Conservation (phyloP, 768 basidiomycete genomes). For the Lactarius akahatsu region DNA sequence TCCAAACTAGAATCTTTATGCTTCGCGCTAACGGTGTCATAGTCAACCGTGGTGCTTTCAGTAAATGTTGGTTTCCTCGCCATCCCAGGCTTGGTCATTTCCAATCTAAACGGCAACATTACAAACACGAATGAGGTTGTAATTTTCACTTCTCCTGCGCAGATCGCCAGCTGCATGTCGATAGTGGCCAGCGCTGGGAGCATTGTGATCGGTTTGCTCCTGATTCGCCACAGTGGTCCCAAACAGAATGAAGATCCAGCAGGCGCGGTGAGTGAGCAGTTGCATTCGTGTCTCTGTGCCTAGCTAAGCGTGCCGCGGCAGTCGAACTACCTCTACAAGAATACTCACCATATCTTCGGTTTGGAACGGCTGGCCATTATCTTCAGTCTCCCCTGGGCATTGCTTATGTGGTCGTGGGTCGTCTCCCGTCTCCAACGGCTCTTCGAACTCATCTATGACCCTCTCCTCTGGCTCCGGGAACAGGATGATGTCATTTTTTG, state of each 20-base stretch:
- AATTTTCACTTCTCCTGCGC: background rate
- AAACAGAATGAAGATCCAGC: slow-evolving; percentile 37
- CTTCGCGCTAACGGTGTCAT: background rate
- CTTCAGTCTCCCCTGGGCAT: slow-evolving; percentile 54
- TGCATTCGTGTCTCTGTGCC: background rate
- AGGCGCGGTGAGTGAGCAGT: background rate
- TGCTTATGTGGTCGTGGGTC: slow-evolving; percentile 59
- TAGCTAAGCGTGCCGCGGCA: background rate
- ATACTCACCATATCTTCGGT: background rate
- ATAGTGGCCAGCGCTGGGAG: slow-evolving; percentile 48
- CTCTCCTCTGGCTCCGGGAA: background rate
- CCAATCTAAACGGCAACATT: background rate
- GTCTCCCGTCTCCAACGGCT: background rate
- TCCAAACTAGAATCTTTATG: background rate
- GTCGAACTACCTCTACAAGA: slow-evolving; percentile 30
- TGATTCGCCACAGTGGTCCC: slow-evolving; percentile 43
- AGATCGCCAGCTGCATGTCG: slow-evolving; percentile 49
- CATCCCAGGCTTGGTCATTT: slow-evolving; percentile 32
- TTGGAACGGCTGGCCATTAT: slow-evolving; percentile 43
- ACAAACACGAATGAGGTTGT: background rate
- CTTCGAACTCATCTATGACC: background rate
- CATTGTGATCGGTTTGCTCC: slow-evolving; percentile 46
- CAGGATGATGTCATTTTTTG: slow-evolving; percentile 17
- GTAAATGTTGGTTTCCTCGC: slow-evolving; percentile 39
- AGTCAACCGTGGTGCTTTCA: slow-evolving; percentile 38